Evolutionary conservation across 1,139 yeast genomes (phyloP).

Genomic region (Geotrichum siamense): DNA sequence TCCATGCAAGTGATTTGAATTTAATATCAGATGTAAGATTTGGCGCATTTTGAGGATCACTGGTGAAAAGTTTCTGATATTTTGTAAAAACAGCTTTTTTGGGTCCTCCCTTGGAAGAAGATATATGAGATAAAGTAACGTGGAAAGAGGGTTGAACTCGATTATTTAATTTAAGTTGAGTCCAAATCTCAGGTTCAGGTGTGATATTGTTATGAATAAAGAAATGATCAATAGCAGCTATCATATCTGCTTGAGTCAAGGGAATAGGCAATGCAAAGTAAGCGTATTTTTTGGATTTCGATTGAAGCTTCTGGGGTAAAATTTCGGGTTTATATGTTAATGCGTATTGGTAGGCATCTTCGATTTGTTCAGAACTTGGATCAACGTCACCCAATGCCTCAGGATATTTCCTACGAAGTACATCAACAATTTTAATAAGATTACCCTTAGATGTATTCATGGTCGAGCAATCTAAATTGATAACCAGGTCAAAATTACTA

Average conservation of each 20-base stretch:
- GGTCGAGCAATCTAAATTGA: conserved; percentile 44
- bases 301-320: conserved; percentile 18
- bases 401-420: conserved; percentile 42
- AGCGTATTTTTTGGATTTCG: conserved; percentile 28
- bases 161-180: conserved; percentile 31
- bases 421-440: conserved; percentile 41
- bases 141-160: conserved; percentile 60
- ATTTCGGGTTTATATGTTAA: conserved; percentile 27
- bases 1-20: conserved; percentile 45
- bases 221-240: conserved; percentile 20
- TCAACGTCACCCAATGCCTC: conserved; percentile 34
- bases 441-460: conserved; percentile 49
- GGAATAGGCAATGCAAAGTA: conserved; percentile 38
- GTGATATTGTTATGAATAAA: conserved; percentile 19
- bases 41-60: not conserved
- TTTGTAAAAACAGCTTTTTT: conserved; percentile 4
- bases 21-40: conserved; percentile 36
- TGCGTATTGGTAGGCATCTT: conserved; percentile 27
- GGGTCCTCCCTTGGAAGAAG: conserved; percentile 8
- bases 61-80: conserved; percentile 2
- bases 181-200: conserved; percentile 24
- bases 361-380: conserved; percentile 25
- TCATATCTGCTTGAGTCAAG: conserved; percentile 17
- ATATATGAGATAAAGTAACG: conserved; percentile 63
- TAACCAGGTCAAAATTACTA: conserved; percentile 52